These are phyloP conservation scores for Serendipita sp. DNA, from an alignment of 1,284 basidiomycete genomes.

Conservation along the genomic window DNA sequence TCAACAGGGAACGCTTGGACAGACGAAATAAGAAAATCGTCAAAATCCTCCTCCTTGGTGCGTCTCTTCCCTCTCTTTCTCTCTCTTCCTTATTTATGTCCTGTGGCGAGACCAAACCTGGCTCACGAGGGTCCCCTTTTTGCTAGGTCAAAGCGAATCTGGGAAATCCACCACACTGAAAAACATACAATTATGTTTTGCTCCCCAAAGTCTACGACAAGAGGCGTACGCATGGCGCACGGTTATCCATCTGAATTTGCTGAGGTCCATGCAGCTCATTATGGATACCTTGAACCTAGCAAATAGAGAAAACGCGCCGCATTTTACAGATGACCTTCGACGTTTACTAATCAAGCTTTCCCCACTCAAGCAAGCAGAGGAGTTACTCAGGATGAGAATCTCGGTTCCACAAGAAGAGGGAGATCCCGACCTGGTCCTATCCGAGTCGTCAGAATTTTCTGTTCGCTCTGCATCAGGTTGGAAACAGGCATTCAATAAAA, in stretches of 20 bases:
- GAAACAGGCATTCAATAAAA: slow-evolving; percentile 23
- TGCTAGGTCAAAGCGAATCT: slow-evolving; percentile 45
- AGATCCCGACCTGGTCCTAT: slow-evolving; percentile 5
- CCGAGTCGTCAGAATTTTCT: slow-evolving; percentile 27
- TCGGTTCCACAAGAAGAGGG: slow-evolving; percentile 18
- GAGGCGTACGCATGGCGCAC: slow-evolving; percentile 46
- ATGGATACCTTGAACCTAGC: slow-evolving; percentile 22
- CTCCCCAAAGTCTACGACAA: slow-evolving; percentile 40
- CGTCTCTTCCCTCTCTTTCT: neutral
- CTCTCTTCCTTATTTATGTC: neutral
- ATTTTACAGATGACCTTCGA: slow-evolving; percentile 26
- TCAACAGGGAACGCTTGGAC: slow-evolving; percentile 31
- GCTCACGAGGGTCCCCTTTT: neutral
- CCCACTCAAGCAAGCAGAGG: slow-evolving; percentile 41
- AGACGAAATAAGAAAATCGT: slow-evolving; percentile 25
- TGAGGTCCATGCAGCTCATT: slow-evolving; percentile 43
- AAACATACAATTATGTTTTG: slow-evolving; percentile 47
- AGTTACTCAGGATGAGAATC: slow-evolving; percentile 30
- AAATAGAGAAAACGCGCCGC: slow-evolving; percentile 8
- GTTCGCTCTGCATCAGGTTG: slow-evolving; percentile 36
- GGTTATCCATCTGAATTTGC: slow-evolving; percentile 48
- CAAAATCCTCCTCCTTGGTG: slow-evolving; percentile 43
- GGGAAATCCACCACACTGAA: slow-evolving; percentile 54
- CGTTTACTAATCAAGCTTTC: slow-evolving; percentile 36
- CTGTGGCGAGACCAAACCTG: neutral